phyloP scores from a whole-genome alignment of 306 rosid genomes.

The Lathyrus sativus region DNA sequence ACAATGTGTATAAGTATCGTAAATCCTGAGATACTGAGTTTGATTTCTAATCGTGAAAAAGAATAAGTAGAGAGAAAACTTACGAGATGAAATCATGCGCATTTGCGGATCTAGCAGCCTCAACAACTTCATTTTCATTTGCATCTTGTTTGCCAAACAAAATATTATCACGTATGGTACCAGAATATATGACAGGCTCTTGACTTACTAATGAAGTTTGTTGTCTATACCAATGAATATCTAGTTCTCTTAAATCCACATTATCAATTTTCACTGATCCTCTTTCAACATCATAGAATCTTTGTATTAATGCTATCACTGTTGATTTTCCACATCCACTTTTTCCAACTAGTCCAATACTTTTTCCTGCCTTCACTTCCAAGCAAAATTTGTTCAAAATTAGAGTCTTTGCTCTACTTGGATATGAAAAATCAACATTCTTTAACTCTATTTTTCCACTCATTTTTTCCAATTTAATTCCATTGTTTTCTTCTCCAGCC shows the following conservation, averaged over 20 bases:
- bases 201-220: slow-evolving; percentile 89
- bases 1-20: neutral
- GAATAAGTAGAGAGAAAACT: slow-evolving; percentile 25
- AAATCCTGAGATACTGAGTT: neutral
- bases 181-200: slow-evolving; percentile 84
- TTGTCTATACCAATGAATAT: slow-evolving; percentile 74
- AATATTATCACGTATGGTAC: slow-evolving; percentile 72
- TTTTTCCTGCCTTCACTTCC: slow-evolving; percentile 81
- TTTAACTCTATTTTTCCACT: slow-evolving; percentile 74
- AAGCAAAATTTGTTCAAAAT: slow-evolving; percentile 69
- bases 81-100: slow-evolving; percentile 95
- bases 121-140: slow-evolving; percentile 70
- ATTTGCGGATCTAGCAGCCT: slow-evolving; percentile 80
- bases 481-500: slow-evolving; percentile 57
- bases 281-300: slow-evolving; percentile 77
- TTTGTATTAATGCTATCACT: slow-evolving; percentile 70
- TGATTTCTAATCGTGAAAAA: neutral
- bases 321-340: slow-evolving; percentile 99
- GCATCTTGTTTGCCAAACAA: slow-evolving; percentile 81
- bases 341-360: slow-evolving; percentile 81
- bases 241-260: slow-evolving; percentile 75
- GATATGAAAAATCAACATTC: slow-evolving; percentile 81
- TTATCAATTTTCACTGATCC: slow-evolving; percentile 81
- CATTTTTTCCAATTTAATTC: slow-evolving; percentile 56
- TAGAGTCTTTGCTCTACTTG: slow-evolving; percentile 62